Percentiles rank a stretch among this genome's conserved stretches.
Conservation (phyloP, 2,329 filamentous ascomycete genomes). For the Aspergillus neotritici region DNA sequence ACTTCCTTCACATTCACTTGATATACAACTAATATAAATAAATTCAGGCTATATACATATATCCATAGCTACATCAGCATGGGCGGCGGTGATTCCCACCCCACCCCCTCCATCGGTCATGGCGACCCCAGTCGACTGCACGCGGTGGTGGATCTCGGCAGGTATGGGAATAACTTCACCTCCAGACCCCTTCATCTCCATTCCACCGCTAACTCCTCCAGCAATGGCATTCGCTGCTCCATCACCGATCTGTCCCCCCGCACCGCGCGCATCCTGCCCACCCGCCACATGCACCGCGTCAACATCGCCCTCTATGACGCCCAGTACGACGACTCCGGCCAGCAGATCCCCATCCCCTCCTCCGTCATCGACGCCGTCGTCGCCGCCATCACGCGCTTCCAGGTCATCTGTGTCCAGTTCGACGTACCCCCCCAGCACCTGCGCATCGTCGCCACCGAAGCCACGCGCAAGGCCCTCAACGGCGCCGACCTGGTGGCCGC, state of each 20-base stretch:
- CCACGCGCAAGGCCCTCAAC: constrained; percentile 73
- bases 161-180: constrained; percentile 17
- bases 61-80: not conserved
- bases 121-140: constrained; percentile 16
- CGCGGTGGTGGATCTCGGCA: constrained; percentile 35
- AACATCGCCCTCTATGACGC: constrained; percentile 83
- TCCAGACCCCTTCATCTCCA: too few relatives aligned
- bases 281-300: constrained; percentile 69
- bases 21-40: too few relatives aligned
- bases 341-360: constrained; percentile 49
- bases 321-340: constrained; percentile 40
- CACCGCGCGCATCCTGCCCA: constrained; percentile 66
- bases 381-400: constrained; percentile 63
- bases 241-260: constrained; percentile 71
- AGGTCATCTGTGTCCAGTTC: constrained; percentile 61
- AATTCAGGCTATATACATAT: too few relatives aligned
- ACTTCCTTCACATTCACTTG: too few relatives aligned
- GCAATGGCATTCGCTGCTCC: constrained; percentile 88
- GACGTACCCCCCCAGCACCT: constrained; percentile 59
- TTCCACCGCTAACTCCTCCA: constrained; percentile 4
- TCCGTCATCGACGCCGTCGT: constrained; percentile 61
- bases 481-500: constrained; percentile 60
- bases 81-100: constrained; percentile 1
- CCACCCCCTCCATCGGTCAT: not conserved
- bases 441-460: constrained; percentile 79